Percentiles rank a stretch among this genome's conserved stretches.
Conservation (phyloP, 1,284 basidiomycete species). For the Pseudomicrostroma phylloplanum region DNA sequence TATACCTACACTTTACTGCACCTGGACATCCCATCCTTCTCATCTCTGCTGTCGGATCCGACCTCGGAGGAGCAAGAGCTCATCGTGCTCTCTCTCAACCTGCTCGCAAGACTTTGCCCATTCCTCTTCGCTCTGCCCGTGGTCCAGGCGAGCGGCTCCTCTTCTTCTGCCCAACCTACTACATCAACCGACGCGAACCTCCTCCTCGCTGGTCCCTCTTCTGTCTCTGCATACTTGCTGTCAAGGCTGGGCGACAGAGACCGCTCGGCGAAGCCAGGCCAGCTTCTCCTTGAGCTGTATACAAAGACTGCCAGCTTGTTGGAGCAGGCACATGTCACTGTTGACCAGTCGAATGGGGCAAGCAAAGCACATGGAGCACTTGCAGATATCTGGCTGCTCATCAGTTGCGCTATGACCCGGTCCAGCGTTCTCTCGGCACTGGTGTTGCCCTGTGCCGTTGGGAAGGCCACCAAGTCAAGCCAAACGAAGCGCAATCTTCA, state of each 20-base stretch:
- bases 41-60: background rate
- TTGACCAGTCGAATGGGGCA: background rate
- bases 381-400: background rate
- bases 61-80: background rate
- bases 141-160: background rate
- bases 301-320: background rate
- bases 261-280: background rate
- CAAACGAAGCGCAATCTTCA: background rate
- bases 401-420: background rate
- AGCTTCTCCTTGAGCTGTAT: background rate
- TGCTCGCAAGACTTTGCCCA: background rate
- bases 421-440: background rate
- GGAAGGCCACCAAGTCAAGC: background rate
- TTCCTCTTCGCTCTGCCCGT: background rate
- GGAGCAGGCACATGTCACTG: background rate
- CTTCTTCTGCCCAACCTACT: background rate
- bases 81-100: no score
- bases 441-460: background rate
- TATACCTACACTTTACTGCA: background rate
- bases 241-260: conserved; percentile 1
- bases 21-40: background rate
- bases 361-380: background rate
- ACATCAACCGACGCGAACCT: background rate
- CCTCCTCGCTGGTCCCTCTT: background rate
- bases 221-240: background rate